A percentile compares a stretch with the other conserved stretches of the same genome.
These are phyloP conservation scores for Westerdykella ornata DNA, from an alignment of 2,329 filamentous ascomycete species.

Conservation along the genomic window DNA sequence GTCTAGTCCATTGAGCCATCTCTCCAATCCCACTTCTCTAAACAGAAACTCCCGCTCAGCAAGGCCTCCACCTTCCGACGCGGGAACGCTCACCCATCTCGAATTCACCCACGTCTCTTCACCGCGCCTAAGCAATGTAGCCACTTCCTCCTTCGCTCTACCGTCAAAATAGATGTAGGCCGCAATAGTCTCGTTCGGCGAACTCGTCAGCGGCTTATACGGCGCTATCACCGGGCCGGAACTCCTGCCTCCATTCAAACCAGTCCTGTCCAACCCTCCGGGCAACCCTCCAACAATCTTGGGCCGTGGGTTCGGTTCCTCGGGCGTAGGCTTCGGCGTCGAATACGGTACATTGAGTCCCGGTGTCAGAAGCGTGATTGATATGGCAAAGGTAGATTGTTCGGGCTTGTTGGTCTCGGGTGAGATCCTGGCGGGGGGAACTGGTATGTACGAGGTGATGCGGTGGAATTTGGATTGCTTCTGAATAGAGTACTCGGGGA, in stretches of 20 bases:
- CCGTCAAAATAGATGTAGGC: constrained; percentile 99
- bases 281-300: constrained; percentile 71
- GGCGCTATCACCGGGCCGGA: constrained; percentile 58
- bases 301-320: constrained; percentile 72
- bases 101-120: constrained; percentile 99
- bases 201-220: constrained; percentile 87
- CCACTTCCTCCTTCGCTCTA: constrained; percentile 89
- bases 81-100: constrained; percentile 90
- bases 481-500: constrained; percentile 90
- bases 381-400: constrained; percentile 94
- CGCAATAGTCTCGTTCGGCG: constrained; percentile 92
- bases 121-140: constrained; percentile 80
- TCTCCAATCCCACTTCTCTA: constrained; percentile 88
- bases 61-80: constrained; percentile 83
- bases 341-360: constrained; percentile 89
- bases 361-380: constrained; percentile 88
- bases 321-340: constrained; percentile 68
- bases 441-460: constrained; percentile 95
- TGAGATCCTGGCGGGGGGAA: constrained; percentile 76
- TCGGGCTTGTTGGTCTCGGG: constrained; percentile 66
- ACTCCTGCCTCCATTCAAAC: constrained; percentile 37
- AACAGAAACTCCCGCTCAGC: constrained; percentile 97
- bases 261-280: constrained; percentile 46
- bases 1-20: constrained; percentile 94
- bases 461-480: constrained; percentile 84